Evolutionary conservation across 1,284 basidiomycete species (phyloP), one percentile per base, ranked within the genome.

Genomic region (Schizophyllum commune): DNA sequence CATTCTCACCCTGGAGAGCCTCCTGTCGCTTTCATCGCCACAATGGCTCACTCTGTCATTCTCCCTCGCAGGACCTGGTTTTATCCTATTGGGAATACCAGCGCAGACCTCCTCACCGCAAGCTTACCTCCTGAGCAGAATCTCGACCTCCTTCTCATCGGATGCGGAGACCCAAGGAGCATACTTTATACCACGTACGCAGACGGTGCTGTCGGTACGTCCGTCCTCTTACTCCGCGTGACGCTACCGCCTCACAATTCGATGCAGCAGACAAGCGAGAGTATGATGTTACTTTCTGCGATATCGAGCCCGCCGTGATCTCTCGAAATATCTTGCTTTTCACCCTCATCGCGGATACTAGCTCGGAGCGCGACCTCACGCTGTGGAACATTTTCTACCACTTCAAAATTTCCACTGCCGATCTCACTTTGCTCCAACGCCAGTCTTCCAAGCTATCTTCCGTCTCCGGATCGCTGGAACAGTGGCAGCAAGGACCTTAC

Each of bases 301-400:
- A 80, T 63, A 58, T 72, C 7, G 79, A 80, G 52, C 71, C 75
- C 2, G 79, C 74, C 1, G 68, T 81, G 0, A 68, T 81, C 2
- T 78, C 79, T 21, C 75, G 79, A 19, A 80, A 80, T 58, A 68
- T 75, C 1, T 61, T 79, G 5, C 64, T 80, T 4, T 73, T 77
- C 52, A 72, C 74, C 4, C 62, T 80, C 39, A 58, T 80, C 20
- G 63, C 66, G 0, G 75, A 77, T 47, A 57, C 39, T 3, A 9
- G 58, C 13, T 61, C 68, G 4, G 61, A 65, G 0, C 58, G 67
- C 19, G 59, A 61, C 32, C 60, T 64, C 1, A 65, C 58, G 13
- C 65, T 77, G n/a, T 80, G 79, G 79, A 74, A 79, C 63, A 74
- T 77, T 33, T 76, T 74, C 65, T 80, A 73, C 63, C 75, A 80